A percentile compares a stretch with the other conserved stretches of the same genome.
These are phyloP conservation scores for Cladosporium phlei DNA, from an alignment of 2,329 filamentous ascomycete genomes.

Conservation along the genomic window DNA sequence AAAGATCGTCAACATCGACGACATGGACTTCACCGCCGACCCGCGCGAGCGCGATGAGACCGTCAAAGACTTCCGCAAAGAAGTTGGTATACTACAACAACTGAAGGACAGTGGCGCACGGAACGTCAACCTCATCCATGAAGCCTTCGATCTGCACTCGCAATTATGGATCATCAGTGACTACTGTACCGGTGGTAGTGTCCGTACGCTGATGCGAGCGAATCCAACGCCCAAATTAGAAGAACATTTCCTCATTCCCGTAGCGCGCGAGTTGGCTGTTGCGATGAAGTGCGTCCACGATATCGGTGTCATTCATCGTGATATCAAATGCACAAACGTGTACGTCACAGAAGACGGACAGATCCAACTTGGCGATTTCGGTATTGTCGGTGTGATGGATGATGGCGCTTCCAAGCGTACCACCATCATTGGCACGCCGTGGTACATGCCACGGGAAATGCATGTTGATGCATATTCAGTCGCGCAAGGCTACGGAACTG, in stretches of 20 bases:
- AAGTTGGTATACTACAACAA: conserved; percentile 63
- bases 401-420: conserved; percentile 67
- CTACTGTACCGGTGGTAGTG: conserved; percentile 79
- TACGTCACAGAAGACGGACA: conserved; percentile 70
- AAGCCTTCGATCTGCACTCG: conserved; percentile 70
- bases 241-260: conserved; percentile 59
- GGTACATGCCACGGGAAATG: conserved; percentile 83
- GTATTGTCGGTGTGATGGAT: conserved; percentile 73
- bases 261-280: conserved; percentile 59
- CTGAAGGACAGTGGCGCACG: conserved; percentile 68
- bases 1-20: conserved; percentile 82
- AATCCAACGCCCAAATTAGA: conserved; percentile 40
- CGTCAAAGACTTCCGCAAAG: conserved; percentile 53
- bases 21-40: conserved; percentile 57
- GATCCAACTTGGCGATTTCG: conserved; percentile 80
- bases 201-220: conserved; percentile 59
- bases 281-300: conserved; percentile 60
- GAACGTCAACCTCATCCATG: conserved; percentile 78
- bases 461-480: conserved; percentile 31
- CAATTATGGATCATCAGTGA: conserved; percentile 86
- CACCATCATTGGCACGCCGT: conserved; percentile 75
- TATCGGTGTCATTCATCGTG: conserved; percentile 61
- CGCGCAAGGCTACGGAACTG: conserved; percentile 40
- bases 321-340: conserved; percentile 70
- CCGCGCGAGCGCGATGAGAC: conserved; percentile 60